These are phyloP conservation scores for Leishmania braziliensis DNA, from an alignment of 208 protist genomes.

Conservation along the genomic window DNA sequence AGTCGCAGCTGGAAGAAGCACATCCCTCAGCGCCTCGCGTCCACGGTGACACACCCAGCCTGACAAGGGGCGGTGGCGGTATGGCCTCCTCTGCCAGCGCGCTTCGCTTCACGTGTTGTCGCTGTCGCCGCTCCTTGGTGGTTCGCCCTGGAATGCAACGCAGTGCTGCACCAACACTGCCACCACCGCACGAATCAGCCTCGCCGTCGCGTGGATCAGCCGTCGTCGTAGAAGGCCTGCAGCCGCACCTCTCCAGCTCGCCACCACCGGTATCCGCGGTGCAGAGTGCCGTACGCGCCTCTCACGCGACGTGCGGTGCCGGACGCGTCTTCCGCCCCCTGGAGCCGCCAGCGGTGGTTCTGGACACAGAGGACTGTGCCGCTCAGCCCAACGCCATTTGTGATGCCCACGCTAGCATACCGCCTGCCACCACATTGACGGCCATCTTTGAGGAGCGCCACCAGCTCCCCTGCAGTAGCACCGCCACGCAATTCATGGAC, in stretches of 20 bases:
- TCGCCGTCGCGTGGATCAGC: background rate
- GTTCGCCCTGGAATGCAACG: conserved; percentile 7
- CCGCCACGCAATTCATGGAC: background rate
- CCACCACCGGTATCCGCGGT: background rate
- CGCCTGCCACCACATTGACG: background rate
- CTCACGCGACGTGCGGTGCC: conserved; percentile 3
- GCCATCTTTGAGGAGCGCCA: background rate
- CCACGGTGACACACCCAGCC: background rate
- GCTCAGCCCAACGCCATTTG: background rate
- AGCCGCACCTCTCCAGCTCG: background rate
- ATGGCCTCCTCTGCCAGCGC: background rate
- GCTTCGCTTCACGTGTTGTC: conserved; percentile 30
- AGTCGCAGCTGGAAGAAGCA: background rate
- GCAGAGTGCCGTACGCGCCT: background rate
- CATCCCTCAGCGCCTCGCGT: background rate
- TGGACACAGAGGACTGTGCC: background rate
- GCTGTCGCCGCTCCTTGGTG: conserved; percentile 18
- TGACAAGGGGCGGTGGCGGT: background rate
- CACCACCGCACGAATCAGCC: background rate
- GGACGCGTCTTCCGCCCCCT: background rate
- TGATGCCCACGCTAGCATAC: background rate
- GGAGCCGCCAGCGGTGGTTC: background rate
- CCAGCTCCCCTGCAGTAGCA: too few species aligned
- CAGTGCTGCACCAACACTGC: background rate
- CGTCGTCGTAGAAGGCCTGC: background rate